Percentiles rank a stretch among this genome's conserved stretches.
Evolutionary conservation across 345 rosid genomes (phyloP).

Genomic region (Orychophragmus violaceus): DNA sequence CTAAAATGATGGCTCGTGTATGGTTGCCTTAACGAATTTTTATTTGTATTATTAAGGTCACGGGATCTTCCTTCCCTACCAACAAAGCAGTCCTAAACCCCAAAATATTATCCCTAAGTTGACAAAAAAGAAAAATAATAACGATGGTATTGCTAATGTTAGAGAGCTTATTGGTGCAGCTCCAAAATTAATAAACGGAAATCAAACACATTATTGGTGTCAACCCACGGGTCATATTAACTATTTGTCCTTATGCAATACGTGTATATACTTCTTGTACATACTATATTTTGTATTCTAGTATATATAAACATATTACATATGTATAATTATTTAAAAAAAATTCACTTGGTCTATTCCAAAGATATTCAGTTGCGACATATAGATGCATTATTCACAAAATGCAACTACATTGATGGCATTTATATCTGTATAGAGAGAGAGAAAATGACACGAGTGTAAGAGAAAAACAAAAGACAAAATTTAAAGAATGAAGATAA

Average conservation of each 20-base stretch:
- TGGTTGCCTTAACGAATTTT: background rate
- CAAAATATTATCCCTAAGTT: background rate
- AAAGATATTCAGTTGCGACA: background rate
- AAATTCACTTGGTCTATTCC: background rate
- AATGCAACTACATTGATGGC: background rate
- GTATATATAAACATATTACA: background rate
- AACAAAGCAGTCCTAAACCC: background rate
- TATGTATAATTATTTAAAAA: no score
- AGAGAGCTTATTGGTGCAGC: background rate
- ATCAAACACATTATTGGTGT: slow-evolving; percentile 22
- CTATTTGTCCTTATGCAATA: slow-evolving; percentile 17
- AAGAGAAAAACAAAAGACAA: background rate
- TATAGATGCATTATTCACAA: background rate
- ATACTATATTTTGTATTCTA: background rate
- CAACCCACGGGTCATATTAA: slow-evolving; percentile 24
- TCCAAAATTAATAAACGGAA: background rate
- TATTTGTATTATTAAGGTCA: background rate
- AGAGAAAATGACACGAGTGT: background rate
- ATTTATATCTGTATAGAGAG: background rate
- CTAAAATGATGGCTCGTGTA: background rate
- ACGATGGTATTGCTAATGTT: background rate
- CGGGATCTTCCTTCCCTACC: background rate
- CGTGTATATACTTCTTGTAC: background rate
- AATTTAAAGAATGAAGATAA: background rate
- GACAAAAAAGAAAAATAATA: background rate